Percentiles rank a stretch among this genome's conserved stretches.
phyloP scores from a whole-genome alignment of 2,329 filamentous ascomycete species.

The Monilinia laxa region DNA sequence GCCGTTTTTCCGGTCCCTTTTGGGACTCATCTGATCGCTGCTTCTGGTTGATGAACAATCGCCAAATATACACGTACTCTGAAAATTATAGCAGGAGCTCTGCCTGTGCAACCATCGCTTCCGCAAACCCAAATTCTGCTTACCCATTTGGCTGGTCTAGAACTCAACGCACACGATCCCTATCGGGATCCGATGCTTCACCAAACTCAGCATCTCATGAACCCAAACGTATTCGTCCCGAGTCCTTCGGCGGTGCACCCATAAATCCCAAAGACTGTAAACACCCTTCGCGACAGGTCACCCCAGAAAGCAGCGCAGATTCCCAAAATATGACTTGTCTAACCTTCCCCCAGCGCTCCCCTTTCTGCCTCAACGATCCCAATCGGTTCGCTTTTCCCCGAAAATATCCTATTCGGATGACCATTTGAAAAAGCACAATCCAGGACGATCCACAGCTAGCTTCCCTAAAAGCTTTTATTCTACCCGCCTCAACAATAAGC shows the following conservation, averaged over 20 bases:
- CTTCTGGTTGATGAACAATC: slow-evolving; percentile 19
- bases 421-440: not conserved
- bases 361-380: slow-evolving; percentile 10
- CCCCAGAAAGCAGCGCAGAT: slow-evolving; percentile 14
- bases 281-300: not conserved
- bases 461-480: slow-evolving; percentile 16
- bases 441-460: not conserved
- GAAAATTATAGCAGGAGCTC: slow-evolving; percentile 22
- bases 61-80: slow-evolving; percentile 21
- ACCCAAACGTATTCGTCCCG: slow-evolving; percentile 13
- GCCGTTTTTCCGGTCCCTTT: slow-evolving; percentile 16
- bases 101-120: slow-evolving; percentile 22
- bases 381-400: slow-evolving; percentile 20
- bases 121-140: slow-evolving; percentile 14
- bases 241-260: not conserved
- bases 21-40: slow-evolving; percentile 18
- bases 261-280: not conserved
- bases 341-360: slow-evolving; percentile 14
- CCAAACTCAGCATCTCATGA: slow-evolving; percentile 3
- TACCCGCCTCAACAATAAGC: not conserved
- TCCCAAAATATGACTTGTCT: not conserved
- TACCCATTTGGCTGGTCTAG: slow-evolving; percentile 18
- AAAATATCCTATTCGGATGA: slow-evolving; percentile 13
- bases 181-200: slow-evolving; percentile 8
- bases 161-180: slow-evolving; percentile 16